Evolutionary conservation across 495 filamentous ascomycete species (phyloP).

Genomic region (Aspergillus steynii): DNA sequence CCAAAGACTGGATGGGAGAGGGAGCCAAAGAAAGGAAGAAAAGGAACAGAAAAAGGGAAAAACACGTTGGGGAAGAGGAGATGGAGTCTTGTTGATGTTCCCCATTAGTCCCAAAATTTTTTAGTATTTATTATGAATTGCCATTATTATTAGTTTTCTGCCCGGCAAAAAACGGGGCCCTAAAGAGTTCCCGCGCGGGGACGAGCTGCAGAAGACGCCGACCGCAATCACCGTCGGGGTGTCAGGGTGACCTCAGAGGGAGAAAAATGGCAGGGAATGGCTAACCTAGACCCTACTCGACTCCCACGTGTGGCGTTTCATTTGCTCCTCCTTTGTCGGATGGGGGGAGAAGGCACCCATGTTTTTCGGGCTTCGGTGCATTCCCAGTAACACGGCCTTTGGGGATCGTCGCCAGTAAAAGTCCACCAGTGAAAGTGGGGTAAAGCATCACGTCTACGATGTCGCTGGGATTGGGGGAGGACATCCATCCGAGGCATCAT

Average conservation of each 20-base stretch:
- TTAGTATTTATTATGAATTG: slow-evolving; percentile 11
- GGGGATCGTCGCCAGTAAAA: slow-evolving; percentile 6
- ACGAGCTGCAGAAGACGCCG: not conserved
- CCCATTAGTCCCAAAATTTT: not conserved
- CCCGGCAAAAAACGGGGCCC: slow-evolving; percentile 22
- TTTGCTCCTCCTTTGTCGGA: slow-evolving; percentile 5
- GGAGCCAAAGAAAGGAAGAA: slow-evolving; percentile 2
- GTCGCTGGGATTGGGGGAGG: not conserved
- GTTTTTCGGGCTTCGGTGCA: not conserved
- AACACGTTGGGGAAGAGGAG: slow-evolving; percentile 4
- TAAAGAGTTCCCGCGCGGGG: slow-evolving; percentile 14
- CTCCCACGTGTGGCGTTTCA: slow-evolving; percentile 11
- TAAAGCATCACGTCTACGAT: not conserved
- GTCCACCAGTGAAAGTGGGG: slow-evolving; percentile 11
- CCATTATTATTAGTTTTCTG: slow-evolving; percentile 25
- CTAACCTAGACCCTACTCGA: not conserved
- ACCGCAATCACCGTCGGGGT: not conserved
- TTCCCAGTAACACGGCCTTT: not conserved
- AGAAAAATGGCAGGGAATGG: not conserved
- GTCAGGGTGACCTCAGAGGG: too few relatives aligned
- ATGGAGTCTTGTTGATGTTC: not conserved
- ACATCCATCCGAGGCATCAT: slow-evolving; percentile 9
- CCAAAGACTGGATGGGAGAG: slow-evolving; percentile 3
- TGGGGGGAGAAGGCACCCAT: slow-evolving; percentile 1
- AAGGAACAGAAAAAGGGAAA: slow-evolving; percentile 8